Evolutionary conservation across 257 asterid genomes (phyloP).

Genomic region (Coffea canephora): DNA sequence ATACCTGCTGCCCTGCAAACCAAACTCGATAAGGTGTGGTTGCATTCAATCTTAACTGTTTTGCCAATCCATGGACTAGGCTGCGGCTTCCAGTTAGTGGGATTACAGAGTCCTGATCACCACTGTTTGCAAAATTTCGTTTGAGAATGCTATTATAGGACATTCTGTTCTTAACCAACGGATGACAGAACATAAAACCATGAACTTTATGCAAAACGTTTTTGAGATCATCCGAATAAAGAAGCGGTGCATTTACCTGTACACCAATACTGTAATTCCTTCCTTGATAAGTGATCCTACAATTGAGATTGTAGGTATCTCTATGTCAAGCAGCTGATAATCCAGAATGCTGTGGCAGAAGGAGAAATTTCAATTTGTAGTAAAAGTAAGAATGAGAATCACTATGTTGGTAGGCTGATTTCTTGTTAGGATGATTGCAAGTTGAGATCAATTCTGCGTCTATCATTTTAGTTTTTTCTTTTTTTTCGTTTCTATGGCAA

Average conservation of each 20-base stretch:
- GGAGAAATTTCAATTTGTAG: neutral
- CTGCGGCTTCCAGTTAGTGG: constrained; percentile 67
- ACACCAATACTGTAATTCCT: constrained; percentile 56
- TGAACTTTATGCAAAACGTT: neutral
- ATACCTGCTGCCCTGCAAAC: constrained; percentile 68
- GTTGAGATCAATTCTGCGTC: neutral
- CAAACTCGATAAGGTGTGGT: constrained; percentile 59
- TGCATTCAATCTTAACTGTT: constrained; percentile 43
- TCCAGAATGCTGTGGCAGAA: constrained; percentile 44
- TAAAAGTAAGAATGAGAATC: neutral
- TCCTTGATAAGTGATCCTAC: constrained; percentile 53
- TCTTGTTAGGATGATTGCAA: neutral
- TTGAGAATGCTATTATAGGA: neutral
- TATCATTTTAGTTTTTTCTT: neutral
- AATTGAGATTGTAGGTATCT: constrained; percentile 51
- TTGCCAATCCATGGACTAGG: constrained; percentile 45
- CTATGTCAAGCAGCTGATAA: constrained; percentile 60
- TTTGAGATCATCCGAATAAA: neutral
- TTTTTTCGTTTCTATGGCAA: neutral
- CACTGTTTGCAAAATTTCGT: constrained; percentile 34
- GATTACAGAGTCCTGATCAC: constrained; percentile 76
- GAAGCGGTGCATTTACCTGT: constrained; percentile 38
- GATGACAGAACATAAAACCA: neutral
- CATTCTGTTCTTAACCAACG: neutral
- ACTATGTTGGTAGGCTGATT: neutral